phyloP scores from a whole-genome alignment of 2,329 filamentous ascomycete genomes.

The Exophiala mesophila region DNA sequence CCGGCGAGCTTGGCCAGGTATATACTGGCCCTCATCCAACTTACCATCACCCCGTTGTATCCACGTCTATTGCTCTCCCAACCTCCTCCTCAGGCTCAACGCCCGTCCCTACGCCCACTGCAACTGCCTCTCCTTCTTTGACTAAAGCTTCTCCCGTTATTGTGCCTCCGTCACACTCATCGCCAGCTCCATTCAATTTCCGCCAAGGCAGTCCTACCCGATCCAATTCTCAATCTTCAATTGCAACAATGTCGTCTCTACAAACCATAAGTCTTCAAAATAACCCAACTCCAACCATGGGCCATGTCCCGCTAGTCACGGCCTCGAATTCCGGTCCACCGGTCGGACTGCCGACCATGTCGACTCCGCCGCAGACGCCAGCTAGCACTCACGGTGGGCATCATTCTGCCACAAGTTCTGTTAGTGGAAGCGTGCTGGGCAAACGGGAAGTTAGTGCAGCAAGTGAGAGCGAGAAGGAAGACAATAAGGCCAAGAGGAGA shows the following conservation, averaged over 20 bases:
- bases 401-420: slow-evolving; percentile 53
- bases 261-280: slow-evolving; percentile 55
- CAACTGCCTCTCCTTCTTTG: slow-evolving; percentile 58
- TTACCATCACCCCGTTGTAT: slow-evolving; percentile 28
- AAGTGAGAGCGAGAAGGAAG: slow-evolving; percentile 41
- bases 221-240: slow-evolving; percentile 79
- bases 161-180: slow-evolving; percentile 53
- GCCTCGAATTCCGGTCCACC: slow-evolving; percentile 59
- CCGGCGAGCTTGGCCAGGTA: slow-evolving; percentile 77
- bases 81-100: slow-evolving; percentile 50
- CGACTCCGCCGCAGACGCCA: slow-evolving; percentile 87
- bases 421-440: slow-evolving; percentile 50
- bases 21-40: slow-evolving; percentile 64
- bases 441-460: slow-evolving; percentile 43
- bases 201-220: slow-evolving; percentile 73
- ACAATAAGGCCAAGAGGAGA: slow-evolving; percentile 29
- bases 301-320: slow-evolving; percentile 70
- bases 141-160: slow-evolving; percentile 54
- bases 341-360: slow-evolving; percentile 60
- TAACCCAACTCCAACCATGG: slow-evolving; percentile 73
- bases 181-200: slow-evolving; percentile 47
- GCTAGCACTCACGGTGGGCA: slow-evolving; percentile 38
- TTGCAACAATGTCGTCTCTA: slow-evolving; percentile 56
- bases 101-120: slow-evolving; percentile 66
- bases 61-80: slow-evolving; percentile 32